Evolutionary conservation across 768 basidiomycete genomes (phyloP).

Genomic region (Boletus edulis): DNA sequence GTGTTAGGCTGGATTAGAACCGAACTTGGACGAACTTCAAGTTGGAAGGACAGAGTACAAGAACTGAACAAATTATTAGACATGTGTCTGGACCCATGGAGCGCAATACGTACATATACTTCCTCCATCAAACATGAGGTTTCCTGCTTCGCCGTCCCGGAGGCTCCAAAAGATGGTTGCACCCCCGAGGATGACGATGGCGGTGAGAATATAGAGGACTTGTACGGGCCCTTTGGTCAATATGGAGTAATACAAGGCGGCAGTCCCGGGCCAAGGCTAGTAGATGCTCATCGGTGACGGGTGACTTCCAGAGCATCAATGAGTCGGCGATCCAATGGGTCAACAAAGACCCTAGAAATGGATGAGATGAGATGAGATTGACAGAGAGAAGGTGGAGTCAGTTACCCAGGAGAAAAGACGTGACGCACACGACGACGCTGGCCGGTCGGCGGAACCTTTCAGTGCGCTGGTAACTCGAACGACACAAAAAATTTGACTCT

Average conservation of each 20-base stretch:
- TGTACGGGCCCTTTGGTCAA: constrained; percentile 62
- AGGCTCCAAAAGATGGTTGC: constrained; percentile 76
- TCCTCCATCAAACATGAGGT: constrained; percentile 90
- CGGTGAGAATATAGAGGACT: constrained; percentile 55
- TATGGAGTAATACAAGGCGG: constrained; percentile 79
- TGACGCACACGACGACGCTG: constrained; percentile 70
- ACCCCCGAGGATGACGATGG: constrained; percentile 57
- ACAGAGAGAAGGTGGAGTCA: neutral
- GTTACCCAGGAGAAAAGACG: constrained; percentile 78
- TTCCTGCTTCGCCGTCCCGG: constrained; percentile 72
- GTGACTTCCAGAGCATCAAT: constrained; percentile 84
- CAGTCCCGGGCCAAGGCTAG: no score
- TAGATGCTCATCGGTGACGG: constrained; percentile 78
- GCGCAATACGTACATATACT: constrained; percentile 67
- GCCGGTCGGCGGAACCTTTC: constrained; percentile 25
- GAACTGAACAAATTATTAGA: constrained; percentile 46
- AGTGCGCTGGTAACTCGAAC: no score
- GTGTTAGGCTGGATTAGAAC: neutral
- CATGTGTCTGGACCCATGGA: neutral
- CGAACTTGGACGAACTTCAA: constrained; percentile 47
- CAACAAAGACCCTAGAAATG: constrained; percentile 63
- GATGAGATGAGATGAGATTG: neutral
- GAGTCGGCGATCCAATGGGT: constrained; percentile 96
- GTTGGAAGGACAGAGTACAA: constrained; percentile 79
- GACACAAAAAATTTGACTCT: no score